Evolutionary conservation across 495 filamentous ascomycete genomes (phyloP), one percentile per base, ranked within the genome.

Genomic region (Daldinia caldariorum): DNA sequence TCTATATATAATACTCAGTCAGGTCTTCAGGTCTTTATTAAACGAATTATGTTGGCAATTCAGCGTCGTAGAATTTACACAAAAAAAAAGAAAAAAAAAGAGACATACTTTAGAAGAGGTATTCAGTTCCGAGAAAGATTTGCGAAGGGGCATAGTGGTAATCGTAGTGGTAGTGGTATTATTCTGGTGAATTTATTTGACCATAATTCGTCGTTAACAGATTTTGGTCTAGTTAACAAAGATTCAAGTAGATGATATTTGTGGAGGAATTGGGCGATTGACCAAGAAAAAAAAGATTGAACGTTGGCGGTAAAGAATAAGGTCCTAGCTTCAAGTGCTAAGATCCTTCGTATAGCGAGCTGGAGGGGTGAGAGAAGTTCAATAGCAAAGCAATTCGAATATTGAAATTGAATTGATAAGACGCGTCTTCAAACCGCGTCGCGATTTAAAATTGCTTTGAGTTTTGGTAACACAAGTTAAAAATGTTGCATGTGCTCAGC

Each of bases 111-210:
- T 74, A 66, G 66, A 71, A 51, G 61, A 69, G 50, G 70, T 67
- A 64, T 79, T 80, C 62, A 80, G 79, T 39, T 86, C 83, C 9
- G 84, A 85, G 63, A 81, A 82, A 2, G 84, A 85, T 67, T 85
- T 86, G 61, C 83, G 78, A 58, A 85, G 79, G 62, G 83, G 82
- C 83, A 85, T 83, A 56, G 47, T 60, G 56, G 47, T 60, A 56
- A 39, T 53, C 29, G 32, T 49, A 45, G 3, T 83, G 60, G 53
- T 60, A 56, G 47, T 60, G 60, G 47, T 53, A 38, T 22, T 49
- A 45, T 22, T 58, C 9, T 54, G 10, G 51, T 16, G 39, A 58
- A 38, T 35, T 53, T 65, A 59, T 65, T 47, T 38, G 50, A 55
- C 61, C 62, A 65, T 70, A 63, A 51, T 65, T 67, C 41, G 29